These are phyloP conservation scores for Rhododendron vialii DNA, from an alignment of 148 eudicot genomes.

Conservation along the genomic window DNA sequence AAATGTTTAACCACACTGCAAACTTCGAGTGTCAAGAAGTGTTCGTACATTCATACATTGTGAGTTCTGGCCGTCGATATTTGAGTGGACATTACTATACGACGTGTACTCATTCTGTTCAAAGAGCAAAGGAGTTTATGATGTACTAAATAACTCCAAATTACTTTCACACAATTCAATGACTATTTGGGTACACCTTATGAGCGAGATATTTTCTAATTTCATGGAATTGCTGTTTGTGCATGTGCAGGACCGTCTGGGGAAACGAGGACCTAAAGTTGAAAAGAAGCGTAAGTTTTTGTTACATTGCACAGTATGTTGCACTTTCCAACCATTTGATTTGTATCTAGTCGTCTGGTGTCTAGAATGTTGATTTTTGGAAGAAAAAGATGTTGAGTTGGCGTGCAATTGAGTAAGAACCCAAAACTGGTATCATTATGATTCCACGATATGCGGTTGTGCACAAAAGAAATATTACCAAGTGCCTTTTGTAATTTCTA, in stretches of 20 bases:
- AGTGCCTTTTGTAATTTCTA: not conserved
- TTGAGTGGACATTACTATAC: not conserved
- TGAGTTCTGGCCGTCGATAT: not conserved
- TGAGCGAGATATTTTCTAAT: not conserved
- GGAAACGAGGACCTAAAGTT: constrained; percentile 26
- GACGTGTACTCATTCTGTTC: not conserved
- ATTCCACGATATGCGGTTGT: not conserved
- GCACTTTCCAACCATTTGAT: not conserved
- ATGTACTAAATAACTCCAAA: not conserved
- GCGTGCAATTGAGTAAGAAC: not conserved
- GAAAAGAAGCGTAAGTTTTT: constrained; percentile 42
- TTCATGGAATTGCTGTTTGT: constrained; percentile 4
- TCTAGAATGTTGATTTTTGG: not conserved
- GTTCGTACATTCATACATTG: not conserved
- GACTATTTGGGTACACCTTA: not conserved
- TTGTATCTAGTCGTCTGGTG: not conserved
- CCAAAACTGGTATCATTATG: not conserved
- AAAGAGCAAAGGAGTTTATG: not conserved
- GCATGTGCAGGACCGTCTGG: constrained; percentile 28
- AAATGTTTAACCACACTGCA: not conserved
- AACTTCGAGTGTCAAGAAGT: not conserved
- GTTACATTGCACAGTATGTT: not conserved
- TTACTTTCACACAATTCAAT: not conserved
- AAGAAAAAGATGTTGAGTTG: not conserved
- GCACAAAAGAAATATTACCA: not conserved